Evolutionary conservation across 257 asterid species (phyloP), one percentile per base, ranked within the genome.

Genomic region (Scutellaria minor): DNA sequence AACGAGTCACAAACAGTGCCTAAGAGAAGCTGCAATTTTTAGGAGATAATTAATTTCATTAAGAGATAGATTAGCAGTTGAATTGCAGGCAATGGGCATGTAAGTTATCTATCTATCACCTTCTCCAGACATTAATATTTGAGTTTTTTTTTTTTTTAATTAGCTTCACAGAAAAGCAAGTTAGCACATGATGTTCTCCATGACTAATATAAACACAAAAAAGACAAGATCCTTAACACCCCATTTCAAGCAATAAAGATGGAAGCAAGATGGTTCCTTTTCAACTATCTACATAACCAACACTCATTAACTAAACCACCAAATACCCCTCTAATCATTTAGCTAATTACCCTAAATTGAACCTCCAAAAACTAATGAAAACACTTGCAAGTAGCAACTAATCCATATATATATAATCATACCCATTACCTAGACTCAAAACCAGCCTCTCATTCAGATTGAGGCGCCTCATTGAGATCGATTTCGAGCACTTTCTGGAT

Each of bases 401-500:
- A 12, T 67, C 67, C 66, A 72, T 45, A 46, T 31, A 31, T 31
- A 57, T 59, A 66, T n/a, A 46, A 41, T 11, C 3, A 37, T 61
- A 39, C 13, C 9, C 50, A 63, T 77, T 77, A 76, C 13, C 79
- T 61, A 68, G 66, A 37, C 53, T 73, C 57, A 46, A 54, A 6
- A 9, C 13, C 73, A 14, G 24, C 57, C 9, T 20, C 70, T 18
- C 76, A 78, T 6, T 81, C 83, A 7, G 78, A 68, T 70, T 83
- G 81, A 35, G 90, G 95, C 78, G 54, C 35, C 68, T 83, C 82
- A 57, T 88, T 86, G 56, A 86, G 90, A 72, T 88, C 92, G 66
- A 88, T 71, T 27, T 72, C 83, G 51, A 81, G 13, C 53, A 73
- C 27, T 72, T 72, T 71, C 2, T 24, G 27, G 1, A 3, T 31